A percentile compares a stretch with the other conserved stretches of the same genome.
phyloP scores from a whole-genome alignment of 2,329 filamentous ascomycete genomes.

The Nemania serpens region DNA sequence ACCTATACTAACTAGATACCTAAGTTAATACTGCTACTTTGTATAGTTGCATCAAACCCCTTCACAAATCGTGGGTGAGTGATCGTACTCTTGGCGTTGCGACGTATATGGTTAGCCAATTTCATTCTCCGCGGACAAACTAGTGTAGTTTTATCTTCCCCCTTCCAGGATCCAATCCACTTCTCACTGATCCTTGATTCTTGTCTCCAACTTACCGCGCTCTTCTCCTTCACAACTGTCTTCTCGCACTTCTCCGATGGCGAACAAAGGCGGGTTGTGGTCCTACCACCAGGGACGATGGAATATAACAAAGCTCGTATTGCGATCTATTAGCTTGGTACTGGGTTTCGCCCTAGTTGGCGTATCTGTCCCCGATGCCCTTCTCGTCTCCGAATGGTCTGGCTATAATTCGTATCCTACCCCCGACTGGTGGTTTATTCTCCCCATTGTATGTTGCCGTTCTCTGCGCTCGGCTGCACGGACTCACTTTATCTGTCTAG shows the following conservation, averaged over 20 bases:
- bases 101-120: not conserved
- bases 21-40: too few relatives aligned
- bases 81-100: constrained; percentile 4
- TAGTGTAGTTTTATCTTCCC: not conserved
- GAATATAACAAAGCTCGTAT: constrained; percentile 16
- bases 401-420: not conserved
- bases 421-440: constrained; percentile 11
- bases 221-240: not conserved
- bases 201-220: not conserved
- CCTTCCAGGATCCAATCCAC: constrained; percentile 4
- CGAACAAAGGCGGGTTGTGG: constrained; percentile 7
- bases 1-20: too few relatives aligned
- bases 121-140: not conserved
- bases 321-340: constrained; percentile 15
- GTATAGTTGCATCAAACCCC: too few relatives aligned
- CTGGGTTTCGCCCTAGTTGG: constrained; percentile 12
- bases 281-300: constrained; percentile 17
- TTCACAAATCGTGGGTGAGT: too few relatives aligned
- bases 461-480: not conserved
- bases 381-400: not conserved
- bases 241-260: constrained; percentile 11
- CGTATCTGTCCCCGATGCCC: not conserved
- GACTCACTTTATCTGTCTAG: constrained; percentile 9
- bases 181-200: too few relatives aligned
- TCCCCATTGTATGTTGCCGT: constrained; percentile 11